phyloP scores from a whole-genome alignment of 2,329 filamentous ascomycete species.

The Colletotrichum magnum region DNA sequence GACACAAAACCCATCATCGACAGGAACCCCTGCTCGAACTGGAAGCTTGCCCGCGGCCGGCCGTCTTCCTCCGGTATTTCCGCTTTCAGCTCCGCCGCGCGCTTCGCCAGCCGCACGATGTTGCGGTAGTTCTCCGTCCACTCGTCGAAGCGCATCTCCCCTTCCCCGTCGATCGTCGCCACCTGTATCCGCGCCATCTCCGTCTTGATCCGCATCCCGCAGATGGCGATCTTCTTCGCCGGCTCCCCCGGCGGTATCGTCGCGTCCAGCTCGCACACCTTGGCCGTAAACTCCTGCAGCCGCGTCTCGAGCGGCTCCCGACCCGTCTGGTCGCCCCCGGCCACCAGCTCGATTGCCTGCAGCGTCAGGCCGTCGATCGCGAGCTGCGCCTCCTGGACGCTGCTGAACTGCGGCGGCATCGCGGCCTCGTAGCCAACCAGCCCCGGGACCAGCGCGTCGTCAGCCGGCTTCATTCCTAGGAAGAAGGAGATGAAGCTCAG shows the following conservation, averaged over 20 bases:
- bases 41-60: conserved; percentile 43
- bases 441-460: conserved; percentile 50
- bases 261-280: conserved; percentile 48
- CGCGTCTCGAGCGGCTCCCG: conserved; percentile 47
- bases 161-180: conserved; percentile 46
- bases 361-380: conserved; percentile 53
- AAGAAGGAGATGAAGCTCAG: conserved; percentile 31
- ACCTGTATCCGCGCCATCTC: conserved; percentile 55
- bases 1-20: conserved; percentile 25
- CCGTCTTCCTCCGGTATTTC: conserved; percentile 2
- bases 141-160: conserved; percentile 53
- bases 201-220: conserved; percentile 37
- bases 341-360: conserved; percentile 18
- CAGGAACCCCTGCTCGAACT: conserved; percentile 26
- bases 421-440: conserved; percentile 50
- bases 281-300: conserved; percentile 51
- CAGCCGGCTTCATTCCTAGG: conserved; percentile 37
- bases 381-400: conserved; percentile 48
- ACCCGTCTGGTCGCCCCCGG: conserved; percentile 49
- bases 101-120: conserved; percentile 51
- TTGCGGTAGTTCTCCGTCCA: conserved; percentile 52
- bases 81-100: conserved; percentile 21
- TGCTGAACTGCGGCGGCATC: conserved; percentile 52
- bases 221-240: conserved; percentile 18
- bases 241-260: conserved; percentile 37